These are phyloP conservation scores for Lizanozyma gosingica DNA, from an alignment of 1,139 yeast genomes.

Conservation along the genomic window DNA sequence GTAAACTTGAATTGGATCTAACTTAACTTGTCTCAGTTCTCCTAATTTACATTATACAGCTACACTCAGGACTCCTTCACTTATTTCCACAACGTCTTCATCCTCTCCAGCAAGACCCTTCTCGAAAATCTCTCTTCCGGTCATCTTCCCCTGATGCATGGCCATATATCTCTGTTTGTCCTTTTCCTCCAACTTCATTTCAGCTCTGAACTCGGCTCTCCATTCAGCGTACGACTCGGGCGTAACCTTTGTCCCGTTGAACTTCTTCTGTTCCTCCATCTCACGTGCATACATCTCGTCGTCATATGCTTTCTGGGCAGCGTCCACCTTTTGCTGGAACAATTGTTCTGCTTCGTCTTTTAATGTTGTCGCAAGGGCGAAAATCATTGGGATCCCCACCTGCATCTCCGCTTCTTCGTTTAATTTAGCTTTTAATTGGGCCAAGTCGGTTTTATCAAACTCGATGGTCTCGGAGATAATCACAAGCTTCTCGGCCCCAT, in stretches of 20 bases:
- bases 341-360: constrained; percentile 72
- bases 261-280: constrained; percentile 65
- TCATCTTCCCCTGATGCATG: constrained; percentile 68
- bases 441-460: constrained; percentile 39
- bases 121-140: constrained; percentile 87
- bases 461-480: constrained; percentile 49
- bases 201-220: constrained; percentile 58
- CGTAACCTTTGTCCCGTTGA: constrained; percentile 77
- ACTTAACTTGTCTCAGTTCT: no score
- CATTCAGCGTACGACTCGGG: constrained; percentile 59
- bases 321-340: constrained; percentile 49
- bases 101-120: constrained; percentile 67
- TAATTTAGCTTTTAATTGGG: constrained; percentile 29
- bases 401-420: constrained; percentile 64
- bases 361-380: constrained; percentile 63
- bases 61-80: constrained; percentile 15
- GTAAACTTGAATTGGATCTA: no score
- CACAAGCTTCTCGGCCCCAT: constrained; percentile 34
- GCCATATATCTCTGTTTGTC: constrained; percentile 40
- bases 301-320: constrained; percentile 51
- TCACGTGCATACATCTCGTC: constrained; percentile 47
- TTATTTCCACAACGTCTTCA: constrained; percentile 24
- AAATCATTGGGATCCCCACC: constrained; percentile 81
- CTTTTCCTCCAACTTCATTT: constrained; percentile 44
- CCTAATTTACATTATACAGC: constrained; percentile 6